Percentiles rank a stretch among this genome's conserved stretches.
Conservation (phyloP, 2,329 filamentous ascomycete genomes). For the Botrytis fragariae region DNA sequence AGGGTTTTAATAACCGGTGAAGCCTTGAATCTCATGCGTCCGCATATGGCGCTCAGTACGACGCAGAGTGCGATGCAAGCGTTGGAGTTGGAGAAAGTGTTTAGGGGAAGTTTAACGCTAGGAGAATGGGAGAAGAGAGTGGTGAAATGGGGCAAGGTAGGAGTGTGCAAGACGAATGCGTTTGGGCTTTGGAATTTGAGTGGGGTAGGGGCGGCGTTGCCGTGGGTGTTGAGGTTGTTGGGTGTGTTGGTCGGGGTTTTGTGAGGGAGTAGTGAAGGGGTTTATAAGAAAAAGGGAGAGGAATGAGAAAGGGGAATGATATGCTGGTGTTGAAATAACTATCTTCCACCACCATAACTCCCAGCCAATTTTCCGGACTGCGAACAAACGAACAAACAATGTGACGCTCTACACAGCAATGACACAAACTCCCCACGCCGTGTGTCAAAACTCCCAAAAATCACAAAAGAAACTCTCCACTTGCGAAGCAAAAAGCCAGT, state of each 20-base stretch:
- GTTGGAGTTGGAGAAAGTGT: constrained; percentile 23
- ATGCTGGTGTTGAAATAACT: not conserved
- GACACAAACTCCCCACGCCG: not conserved
- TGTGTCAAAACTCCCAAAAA: too few relatives aligned
- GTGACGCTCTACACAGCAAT: too few relatives aligned
- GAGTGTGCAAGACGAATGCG: constrained; percentile 16
- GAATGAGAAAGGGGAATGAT: not conserved
- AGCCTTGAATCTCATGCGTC: constrained; percentile 45
- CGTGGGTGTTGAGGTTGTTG: constrained; percentile 2
- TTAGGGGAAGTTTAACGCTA: constrained; percentile 22
- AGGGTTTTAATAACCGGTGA: constrained; percentile 44
- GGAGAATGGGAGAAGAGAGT: constrained; percentile 20
- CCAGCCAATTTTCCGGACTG: too few relatives aligned
- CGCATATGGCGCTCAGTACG: constrained; percentile 46
- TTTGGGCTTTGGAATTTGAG: constrained; percentile 14
- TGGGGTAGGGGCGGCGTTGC: not conserved
- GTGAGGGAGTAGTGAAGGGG: not conserved
- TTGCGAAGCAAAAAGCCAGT: not conserved
- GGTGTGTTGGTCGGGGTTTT: not conserved
- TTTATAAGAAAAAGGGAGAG: too few relatives aligned
- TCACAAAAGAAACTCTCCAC: not conserved
- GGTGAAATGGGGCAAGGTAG: constrained; percentile 19
- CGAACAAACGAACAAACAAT: not conserved
- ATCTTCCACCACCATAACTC: too few relatives aligned
- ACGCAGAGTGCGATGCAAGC: constrained; percentile 41